Evolutionary conservation across 1,284 basidiomycete species (phyloP).

Genomic region (Schizophyllum commune): DNA sequence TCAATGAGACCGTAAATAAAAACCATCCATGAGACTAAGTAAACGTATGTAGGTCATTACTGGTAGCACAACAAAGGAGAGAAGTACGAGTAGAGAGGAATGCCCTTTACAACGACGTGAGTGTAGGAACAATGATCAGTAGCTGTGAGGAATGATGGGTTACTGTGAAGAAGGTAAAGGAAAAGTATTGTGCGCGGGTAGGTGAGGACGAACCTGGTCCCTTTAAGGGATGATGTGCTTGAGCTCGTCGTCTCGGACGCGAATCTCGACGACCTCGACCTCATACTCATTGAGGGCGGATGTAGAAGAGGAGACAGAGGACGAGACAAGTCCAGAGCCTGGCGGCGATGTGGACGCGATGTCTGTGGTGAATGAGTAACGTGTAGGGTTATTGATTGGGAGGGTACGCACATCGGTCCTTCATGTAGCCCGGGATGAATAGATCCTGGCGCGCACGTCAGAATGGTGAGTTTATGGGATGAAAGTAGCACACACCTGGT

Average conservation of each 20-base stretch:
- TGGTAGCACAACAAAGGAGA: not conserved
- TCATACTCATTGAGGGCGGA: constrained; percentile 64
- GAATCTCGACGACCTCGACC: constrained; percentile 78
- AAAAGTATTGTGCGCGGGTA: not conserved
- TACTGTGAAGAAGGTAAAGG: not conserved
- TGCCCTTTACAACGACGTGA: not conserved
- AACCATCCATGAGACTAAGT: not conserved
- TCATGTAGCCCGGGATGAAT: constrained; percentile 79
- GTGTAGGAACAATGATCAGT: not conserved
- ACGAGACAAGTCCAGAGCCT: constrained; percentile 54
- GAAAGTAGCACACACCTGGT: constrained; percentile 48
- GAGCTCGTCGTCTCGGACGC: constrained; percentile 68
- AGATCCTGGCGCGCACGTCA: constrained; percentile 44
- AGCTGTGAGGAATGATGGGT: not conserved
- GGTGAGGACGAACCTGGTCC: constrained; percentile 1
- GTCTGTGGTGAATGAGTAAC: constrained; percentile 34
- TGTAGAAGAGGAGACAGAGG: constrained; percentile 59
- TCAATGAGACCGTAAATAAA: not conserved
- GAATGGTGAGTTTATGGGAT: constrained; percentile 2
- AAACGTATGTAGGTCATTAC: not conserved
- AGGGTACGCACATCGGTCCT: constrained; percentile 67
- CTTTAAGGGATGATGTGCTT: constrained; percentile 64
- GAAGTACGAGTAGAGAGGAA: not conserved
- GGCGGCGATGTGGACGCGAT: constrained; percentile 76
- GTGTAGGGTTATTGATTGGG: constrained; percentile 6